Evolutionary conservation across 257 asterid genomes (phyloP).

Genomic region (Solanum clarkiae): DNA sequence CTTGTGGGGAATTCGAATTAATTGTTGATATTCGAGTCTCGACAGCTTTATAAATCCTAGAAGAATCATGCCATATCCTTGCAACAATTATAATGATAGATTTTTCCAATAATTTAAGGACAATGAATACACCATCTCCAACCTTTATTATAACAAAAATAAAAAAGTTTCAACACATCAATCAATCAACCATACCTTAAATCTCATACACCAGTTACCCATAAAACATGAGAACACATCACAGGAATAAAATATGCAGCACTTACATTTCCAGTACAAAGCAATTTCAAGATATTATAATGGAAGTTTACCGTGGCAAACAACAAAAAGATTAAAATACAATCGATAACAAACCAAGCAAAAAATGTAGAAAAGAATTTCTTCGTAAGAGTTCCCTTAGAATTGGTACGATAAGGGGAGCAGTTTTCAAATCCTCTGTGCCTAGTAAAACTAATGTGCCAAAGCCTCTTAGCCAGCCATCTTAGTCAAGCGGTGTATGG

Average conservation of each 20-base stretch:
- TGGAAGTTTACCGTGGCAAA: neutral
- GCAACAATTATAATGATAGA: no score
- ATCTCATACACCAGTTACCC: neutral
- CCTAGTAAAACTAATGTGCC: neutral
- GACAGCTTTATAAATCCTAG: no score
- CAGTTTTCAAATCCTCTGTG: neutral
- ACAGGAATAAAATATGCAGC: neutral
- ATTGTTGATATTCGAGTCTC: no score
- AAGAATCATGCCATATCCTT: no score
- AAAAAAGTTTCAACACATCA: neutral
- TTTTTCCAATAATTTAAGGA: neutral
- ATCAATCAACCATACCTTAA: neutral
- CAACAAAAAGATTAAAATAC: neutral
- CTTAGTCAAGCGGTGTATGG: conserved; percentile 73
- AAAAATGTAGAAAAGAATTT: neutral
- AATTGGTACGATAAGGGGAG: neutral
- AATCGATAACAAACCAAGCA: neutral
- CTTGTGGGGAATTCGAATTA: no score
- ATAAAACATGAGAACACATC: neutral
- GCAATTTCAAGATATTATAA: neutral
- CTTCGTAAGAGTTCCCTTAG: neutral
- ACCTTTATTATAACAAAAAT: neutral
- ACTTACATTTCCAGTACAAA: neutral
- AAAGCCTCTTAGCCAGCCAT: conserved; percentile 56
- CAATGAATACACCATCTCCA: neutral